These are phyloP conservation scores for Phytopythium mirpurense DNA, from an alignment of 352 stramenopile species.

Conservation along the genomic window DNA sequence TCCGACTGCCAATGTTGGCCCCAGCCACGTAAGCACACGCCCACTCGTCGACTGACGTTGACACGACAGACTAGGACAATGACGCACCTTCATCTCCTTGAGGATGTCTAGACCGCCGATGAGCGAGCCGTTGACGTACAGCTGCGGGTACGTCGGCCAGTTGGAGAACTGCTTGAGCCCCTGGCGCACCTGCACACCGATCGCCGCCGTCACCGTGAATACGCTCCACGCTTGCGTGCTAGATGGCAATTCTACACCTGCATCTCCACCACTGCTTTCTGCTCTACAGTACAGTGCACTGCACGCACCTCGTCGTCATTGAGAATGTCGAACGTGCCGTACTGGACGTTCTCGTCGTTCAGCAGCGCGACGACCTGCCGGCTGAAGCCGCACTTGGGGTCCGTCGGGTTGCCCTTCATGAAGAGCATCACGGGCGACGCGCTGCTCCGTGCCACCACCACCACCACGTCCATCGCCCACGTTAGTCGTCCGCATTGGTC, in stretches of 20 bases:
- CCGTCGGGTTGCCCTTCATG: conserved; percentile 97
- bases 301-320: conserved; percentile 86
- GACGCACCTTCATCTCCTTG: conserved; percentile 90
- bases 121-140: conserved; percentile 97
- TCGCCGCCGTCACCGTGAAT: too few species aligned
- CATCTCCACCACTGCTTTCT: too few species aligned
- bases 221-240: too few species aligned
- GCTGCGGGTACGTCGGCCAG: conserved; percentile 98
- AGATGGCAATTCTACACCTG: too few species aligned
- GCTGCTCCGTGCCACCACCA: conserved; percentile 11
- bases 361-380: conserved; percentile 92
- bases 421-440: conserved; percentile 96
- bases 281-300: too few species aligned
- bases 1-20: conserved; percentile 20
- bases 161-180: conserved; percentile 96
- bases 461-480: neutral
- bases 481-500: neutral
- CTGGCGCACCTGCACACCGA: conserved; percentile 78
- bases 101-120: conserved; percentile 97
- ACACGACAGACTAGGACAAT: neutral
- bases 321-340: conserved; percentile 97
- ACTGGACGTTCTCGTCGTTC: conserved; percentile 90
- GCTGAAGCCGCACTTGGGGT: conserved; percentile 96
- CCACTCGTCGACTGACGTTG: too few species aligned
- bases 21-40: too few species aligned